Evolutionary conservation across 1,284 basidiomycete species (phyloP).

Genomic region (Spongispora temasekensis): DNA sequence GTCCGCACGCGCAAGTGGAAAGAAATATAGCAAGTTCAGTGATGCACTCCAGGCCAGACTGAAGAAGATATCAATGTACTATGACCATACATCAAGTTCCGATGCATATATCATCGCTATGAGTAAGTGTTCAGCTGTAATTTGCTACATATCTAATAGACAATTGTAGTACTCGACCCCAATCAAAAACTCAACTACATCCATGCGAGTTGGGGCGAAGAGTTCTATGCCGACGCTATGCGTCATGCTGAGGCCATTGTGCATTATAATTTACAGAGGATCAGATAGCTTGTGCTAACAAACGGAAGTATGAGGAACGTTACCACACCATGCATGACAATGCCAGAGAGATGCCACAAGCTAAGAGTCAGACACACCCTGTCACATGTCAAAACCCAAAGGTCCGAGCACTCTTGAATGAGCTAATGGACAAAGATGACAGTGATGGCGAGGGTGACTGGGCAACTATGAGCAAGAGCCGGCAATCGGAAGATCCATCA

Average conservation of each 20-base stretch:
- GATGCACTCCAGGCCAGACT: too few relatives aligned
- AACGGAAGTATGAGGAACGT: background rate
- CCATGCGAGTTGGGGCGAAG: background rate
- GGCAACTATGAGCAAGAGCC: background rate
- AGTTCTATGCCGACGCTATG: background rate
- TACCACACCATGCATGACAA: background rate
- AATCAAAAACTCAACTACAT: too few relatives aligned
- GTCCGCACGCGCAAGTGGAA: too few relatives aligned
- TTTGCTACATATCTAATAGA: too few relatives aligned
- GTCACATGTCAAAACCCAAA: background rate
- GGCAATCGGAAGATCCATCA: background rate
- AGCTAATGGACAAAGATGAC: constrained; percentile 1
- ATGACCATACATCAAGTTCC: too few relatives aligned
- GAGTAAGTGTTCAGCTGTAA: too few relatives aligned
- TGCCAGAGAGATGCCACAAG: background rate
- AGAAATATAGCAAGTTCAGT: too few relatives aligned
- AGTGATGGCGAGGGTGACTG: background rate
- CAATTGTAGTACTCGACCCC: too few relatives aligned
- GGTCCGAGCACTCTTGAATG: background rate
- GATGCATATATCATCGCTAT: too few relatives aligned
- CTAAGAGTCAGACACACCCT: background rate
- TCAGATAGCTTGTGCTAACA: background rate
- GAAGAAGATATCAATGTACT: too few relatives aligned
- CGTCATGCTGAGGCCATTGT: too few relatives aligned
- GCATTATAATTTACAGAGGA: background rate